Evolutionary conservation across 371 early-diverging fungal species (phyloP).

Genomic region (Lichtheimia hyalospora): DNA sequence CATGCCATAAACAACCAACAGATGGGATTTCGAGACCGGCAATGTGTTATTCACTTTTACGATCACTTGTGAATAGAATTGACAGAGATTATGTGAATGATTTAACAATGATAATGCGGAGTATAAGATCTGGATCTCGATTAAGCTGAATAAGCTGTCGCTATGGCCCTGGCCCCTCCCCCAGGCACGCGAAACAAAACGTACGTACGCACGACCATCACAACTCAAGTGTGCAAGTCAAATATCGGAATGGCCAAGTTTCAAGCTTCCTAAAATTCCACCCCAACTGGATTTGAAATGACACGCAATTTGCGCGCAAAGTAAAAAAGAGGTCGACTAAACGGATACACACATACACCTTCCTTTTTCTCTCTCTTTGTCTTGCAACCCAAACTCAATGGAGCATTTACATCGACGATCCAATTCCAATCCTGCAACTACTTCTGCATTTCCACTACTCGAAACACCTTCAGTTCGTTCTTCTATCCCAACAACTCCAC

Average conservation of each 20-base stretch:
- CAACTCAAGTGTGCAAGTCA: no score
- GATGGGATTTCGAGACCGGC: no score
- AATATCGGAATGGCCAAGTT: not conserved
- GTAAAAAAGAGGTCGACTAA: conserved; percentile 4
- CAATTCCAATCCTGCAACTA: conserved; percentile 6
- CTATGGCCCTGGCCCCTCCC: not conserved
- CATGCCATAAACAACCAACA: no score
- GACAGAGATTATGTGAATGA: no score
- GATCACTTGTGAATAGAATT: no score
- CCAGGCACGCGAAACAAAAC: not conserved
- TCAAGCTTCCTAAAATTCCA: conserved; percentile 9
- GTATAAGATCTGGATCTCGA: no score
- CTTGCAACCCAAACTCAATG: not conserved
- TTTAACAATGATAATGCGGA: no score
- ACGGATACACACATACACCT: not conserved
- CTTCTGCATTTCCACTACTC: conserved; percentile 7
- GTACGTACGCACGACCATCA: not conserved
- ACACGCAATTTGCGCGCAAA: conserved; percentile 7
- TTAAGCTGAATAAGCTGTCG: no score
- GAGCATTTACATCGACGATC: conserved; percentile 14
- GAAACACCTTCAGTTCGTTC: conserved; percentile 13
- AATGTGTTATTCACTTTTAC: no score
- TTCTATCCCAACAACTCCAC: conserved; percentile 7
- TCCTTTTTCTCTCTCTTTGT: no score
- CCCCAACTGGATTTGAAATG: conserved; percentile 16